Base-by-base conservation (phyloP, 1,139 yeast species). In the Zygosaccharomyces sapae region DNA sequence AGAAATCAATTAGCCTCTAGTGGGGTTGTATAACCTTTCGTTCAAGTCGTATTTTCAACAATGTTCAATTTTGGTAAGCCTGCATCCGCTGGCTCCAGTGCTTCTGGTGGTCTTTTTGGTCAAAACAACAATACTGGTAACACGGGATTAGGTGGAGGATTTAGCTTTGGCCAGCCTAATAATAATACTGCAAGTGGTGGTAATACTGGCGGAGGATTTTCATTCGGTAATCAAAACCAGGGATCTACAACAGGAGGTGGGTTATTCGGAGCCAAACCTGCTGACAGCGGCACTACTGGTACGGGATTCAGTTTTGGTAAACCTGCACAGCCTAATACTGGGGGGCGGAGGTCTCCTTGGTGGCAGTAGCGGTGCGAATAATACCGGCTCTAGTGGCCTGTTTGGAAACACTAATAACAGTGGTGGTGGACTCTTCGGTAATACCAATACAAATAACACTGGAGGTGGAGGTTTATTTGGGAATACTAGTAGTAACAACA, bases 321-420 rank as follows among this genome's bases (percentile, higher is more conserved):
- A 48, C 52, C 36, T 47, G 46, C 41, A 47, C 58, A 43, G 58
- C 34, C 30, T 19, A 41, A 35, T 16, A 49, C 61, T 38, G n/a
- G 47, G 55, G 29, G 52, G 57, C 12, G 73, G 76, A 19, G 75
- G 77, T 0, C 55, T 75, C 12, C 75, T 76, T 63, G 74, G 74
- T 10, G 52, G 48, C 38, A 53, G 41, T 51, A 54, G 44, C 38
- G 49, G 53, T 38, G 47, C 34, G 12, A 46, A 50, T 16, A 46
- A 50, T 16, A 38, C 52, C 7, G 35, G 39, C 30, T 35, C 54
- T 16, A 62, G 69, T 2, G 67, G 69, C 3, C 52, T 66, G 3
- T 66, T 69, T 54, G 70, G 71, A n/a, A 51, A 45, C 25, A 25
- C 38, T 13, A 38, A 30, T 24, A 44, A 34, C 18, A 47, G 52